Percentiles rank a stretch among this genome's conserved stretches.
These are phyloP conservation scores for Suhomyces bribrorum DNA, from an alignment of 1,139 yeast species.

Conservation along the genomic window DNA sequence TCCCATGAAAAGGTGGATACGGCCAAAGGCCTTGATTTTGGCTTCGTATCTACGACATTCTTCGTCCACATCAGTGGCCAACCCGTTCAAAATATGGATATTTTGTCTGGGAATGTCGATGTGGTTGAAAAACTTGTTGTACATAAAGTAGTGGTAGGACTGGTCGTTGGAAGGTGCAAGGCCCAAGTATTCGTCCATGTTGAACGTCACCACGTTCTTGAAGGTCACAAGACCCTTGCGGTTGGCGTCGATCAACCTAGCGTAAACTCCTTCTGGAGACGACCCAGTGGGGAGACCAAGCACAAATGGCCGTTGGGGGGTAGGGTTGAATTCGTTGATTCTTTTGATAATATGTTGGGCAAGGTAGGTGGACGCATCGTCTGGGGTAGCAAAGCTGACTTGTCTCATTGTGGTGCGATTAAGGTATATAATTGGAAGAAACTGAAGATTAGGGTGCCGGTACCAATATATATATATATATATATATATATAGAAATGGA, in stretches of 20 bases:
- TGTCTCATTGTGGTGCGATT: constrained; percentile 31
- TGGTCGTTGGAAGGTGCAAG: constrained; percentile 51
- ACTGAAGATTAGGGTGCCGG: background rate
- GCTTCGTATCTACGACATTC: constrained; percentile 56
- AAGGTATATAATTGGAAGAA: background rate
- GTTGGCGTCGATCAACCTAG: constrained; percentile 48
- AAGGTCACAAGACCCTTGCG: constrained; percentile 48
- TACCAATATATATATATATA: background rate
- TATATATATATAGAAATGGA: too few relatives aligned
- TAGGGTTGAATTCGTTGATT: constrained; percentile 51
- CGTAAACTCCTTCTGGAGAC: constrained; percentile 62
- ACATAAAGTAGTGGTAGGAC: constrained; percentile 64
- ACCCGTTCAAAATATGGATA: constrained; percentile 58
- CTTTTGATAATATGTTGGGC: constrained; percentile 49
- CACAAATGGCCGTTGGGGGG: constrained; percentile 53
- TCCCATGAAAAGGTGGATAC: constrained; percentile 59
- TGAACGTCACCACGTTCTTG: constrained; percentile 59
- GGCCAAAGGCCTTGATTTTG: constrained; percentile 51
- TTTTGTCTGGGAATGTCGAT: constrained; percentile 56
- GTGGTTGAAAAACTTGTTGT: constrained; percentile 58
- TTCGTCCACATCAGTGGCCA: constrained; percentile 43
- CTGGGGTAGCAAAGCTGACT: constrained; percentile 39
- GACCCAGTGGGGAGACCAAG: constrained; percentile 68
- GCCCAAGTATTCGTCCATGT: constrained; percentile 64
- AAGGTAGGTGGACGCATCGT: constrained; percentile 51